Evolutionary conservation across 148 eudicot genomes (phyloP).

Genomic region (Vaccinium macrocarpon): DNA sequence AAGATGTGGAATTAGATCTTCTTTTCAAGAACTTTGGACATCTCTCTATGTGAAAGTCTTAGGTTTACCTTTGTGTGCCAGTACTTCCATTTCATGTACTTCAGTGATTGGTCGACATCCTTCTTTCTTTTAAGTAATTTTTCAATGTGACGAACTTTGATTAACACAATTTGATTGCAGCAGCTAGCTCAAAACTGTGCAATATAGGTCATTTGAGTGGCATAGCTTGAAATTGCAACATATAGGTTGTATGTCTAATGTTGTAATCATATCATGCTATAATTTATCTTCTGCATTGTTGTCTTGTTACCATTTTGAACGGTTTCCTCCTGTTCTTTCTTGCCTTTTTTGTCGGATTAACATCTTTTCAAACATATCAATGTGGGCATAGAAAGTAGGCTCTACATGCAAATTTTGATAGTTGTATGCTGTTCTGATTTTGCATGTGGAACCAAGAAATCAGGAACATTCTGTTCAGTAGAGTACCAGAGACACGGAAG

Average conservation of each 20-base stretch:
- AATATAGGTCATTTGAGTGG: conserved; percentile 1
- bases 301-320: neutral
- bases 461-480: conserved; percentile 70
- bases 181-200: neutral
- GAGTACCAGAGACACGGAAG: conserved; percentile 85
- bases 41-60: neutral
- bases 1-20: neutral
- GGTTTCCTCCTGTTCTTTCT: neutral
- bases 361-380: neutral
- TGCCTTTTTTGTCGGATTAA: neutral
- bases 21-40: neutral
- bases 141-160: neutral
- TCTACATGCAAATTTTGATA: neutral
- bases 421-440: conserved; percentile 26
- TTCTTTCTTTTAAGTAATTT: neutral
- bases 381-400: neutral
- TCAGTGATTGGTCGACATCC: neutral
- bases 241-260: neutral
- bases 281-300: neutral
- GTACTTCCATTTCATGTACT: neutral
- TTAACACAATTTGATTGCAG: neutral
- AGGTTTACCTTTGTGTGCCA: neutral
- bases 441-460: conserved; percentile 57
- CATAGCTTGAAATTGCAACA: neutral
- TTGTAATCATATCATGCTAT: neutral